Evolutionary conservation across 73 alveolate species (phyloP).

Genomic region (Paramecium primaurelia): DNA sequence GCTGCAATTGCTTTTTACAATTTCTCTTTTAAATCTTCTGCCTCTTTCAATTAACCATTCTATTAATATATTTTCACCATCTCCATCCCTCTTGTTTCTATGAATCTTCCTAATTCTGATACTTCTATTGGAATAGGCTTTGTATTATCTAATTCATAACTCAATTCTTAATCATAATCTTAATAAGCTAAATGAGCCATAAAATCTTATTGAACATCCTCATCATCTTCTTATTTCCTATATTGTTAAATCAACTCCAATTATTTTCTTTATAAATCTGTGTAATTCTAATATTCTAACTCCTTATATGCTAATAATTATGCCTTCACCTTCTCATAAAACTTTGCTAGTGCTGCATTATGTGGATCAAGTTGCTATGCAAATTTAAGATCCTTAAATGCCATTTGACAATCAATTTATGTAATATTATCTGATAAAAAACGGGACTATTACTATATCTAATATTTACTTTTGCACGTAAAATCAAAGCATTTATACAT

Average conservation of each 20-base stretch:
- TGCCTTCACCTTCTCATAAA: not conserved
- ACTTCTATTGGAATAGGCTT: slow-evolving; percentile 43
- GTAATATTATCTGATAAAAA: not conserved
- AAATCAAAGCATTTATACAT: not conserved
- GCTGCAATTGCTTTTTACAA: slow-evolving; percentile 35
- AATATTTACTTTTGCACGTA: not conserved
- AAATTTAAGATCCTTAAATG: not conserved
- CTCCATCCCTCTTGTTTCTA: slow-evolving; percentile 40
- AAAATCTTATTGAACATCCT: not conserved
- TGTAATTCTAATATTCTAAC: not conserved
- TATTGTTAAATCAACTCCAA: not conserved
- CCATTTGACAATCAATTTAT: not conserved
- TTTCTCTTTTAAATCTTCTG: slow-evolving; percentile 34
- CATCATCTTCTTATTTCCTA: not conserved
- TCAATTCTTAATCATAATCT: slow-evolving; percentile 32
- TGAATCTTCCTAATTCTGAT: slow-evolving; percentile 21
- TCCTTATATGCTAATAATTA: not conserved
- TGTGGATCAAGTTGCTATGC: not conserved
- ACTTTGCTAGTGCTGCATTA: not conserved
- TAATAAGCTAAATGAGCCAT: slow-evolving; percentile 17
- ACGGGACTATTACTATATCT: not conserved
- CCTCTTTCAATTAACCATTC: not conserved
- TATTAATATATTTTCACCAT: not conserved
- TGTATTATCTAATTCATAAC: slow-evolving; percentile 14
- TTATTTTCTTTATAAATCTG: not conserved